These are phyloP conservation scores for Pestalotiopsis sp. DNA, from an alignment of 2,329 filamentous ascomycete genomes.

Conservation along the genomic window DNA sequence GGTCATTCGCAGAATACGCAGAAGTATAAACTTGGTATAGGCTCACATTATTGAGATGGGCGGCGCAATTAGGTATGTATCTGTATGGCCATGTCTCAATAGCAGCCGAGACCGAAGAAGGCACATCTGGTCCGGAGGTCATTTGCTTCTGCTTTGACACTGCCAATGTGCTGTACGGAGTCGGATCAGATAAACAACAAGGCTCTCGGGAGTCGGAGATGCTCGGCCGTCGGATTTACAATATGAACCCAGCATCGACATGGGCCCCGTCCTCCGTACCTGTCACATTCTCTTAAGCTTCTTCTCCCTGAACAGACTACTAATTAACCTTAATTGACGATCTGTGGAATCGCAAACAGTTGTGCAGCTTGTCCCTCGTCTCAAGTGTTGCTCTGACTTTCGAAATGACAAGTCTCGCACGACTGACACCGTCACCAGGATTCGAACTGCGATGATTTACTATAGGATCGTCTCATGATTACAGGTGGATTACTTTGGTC, in stretches of 20 bases:
- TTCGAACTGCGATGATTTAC: too few relatives aligned
- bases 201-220: background rate
- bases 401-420: background rate
- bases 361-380: background rate
- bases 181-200: background rate
- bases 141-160: background rate
- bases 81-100: background rate
- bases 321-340: background rate
- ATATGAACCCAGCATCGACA: background rate
- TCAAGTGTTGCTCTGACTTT: background rate
- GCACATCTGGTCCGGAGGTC: background rate
- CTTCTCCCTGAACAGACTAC: background rate
- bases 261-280: background rate
- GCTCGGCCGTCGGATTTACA: background rate
- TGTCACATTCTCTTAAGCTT: background rate
- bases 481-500: too few relatives aligned
- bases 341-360: background rate
- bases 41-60: background rate
- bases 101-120: background rate
- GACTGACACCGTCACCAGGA: background rate
- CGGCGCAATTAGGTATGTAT: background rate
- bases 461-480: too few relatives aligned
- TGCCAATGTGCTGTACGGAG: background rate
- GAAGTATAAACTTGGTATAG: too few relatives aligned
- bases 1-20: too few relatives aligned